Evolutionary conservation across 495 filamentous ascomycete genomes (phyloP).

Genomic region (Pyronema omphalodes): DNA sequence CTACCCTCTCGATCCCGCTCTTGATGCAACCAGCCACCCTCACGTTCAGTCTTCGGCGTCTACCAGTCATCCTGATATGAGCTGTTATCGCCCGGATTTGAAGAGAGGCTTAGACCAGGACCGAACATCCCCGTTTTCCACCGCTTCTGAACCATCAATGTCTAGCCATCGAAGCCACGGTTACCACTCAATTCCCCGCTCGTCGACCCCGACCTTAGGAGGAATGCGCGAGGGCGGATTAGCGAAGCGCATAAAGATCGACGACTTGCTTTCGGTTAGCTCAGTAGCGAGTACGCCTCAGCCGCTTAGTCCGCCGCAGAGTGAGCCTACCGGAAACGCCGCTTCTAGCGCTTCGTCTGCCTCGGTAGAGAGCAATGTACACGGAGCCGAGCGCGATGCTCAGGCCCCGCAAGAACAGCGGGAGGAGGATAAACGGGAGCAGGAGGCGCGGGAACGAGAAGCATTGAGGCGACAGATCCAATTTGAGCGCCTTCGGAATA

Average conservation of each 20-base stretch:
- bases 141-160: constrained; percentile 11
- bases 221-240: constrained; percentile 8
- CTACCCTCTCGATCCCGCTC: constrained; percentile 50
- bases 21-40: constrained; percentile 32
- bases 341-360: not conserved
- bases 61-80: constrained; percentile 14
- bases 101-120: constrained; percentile 20
- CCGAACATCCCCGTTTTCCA: constrained; percentile 21
- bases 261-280: constrained; percentile 20
- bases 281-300: constrained; percentile 12
- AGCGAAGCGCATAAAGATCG: constrained; percentile 24
- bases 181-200: constrained; percentile 18
- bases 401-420: too few species aligned
- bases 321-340: constrained; percentile 7
- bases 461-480: too few species aligned
- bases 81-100: constrained; percentile 18
- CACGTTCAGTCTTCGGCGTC: constrained; percentile 9
- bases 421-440: too few species aligned
- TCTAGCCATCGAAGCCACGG: too few species aligned
- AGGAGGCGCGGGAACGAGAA: too few species aligned
- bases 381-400: too few species aligned
- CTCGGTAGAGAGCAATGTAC: not conserved
- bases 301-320: constrained; percentile 22
- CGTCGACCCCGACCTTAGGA: constrained; percentile 10
- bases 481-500: too few species aligned